Evolutionary conservation across 2,329 filamentous ascomycete species (phyloP), one percentile per base, ranked within the genome.

Genomic region (Xylaria sp.): DNA sequence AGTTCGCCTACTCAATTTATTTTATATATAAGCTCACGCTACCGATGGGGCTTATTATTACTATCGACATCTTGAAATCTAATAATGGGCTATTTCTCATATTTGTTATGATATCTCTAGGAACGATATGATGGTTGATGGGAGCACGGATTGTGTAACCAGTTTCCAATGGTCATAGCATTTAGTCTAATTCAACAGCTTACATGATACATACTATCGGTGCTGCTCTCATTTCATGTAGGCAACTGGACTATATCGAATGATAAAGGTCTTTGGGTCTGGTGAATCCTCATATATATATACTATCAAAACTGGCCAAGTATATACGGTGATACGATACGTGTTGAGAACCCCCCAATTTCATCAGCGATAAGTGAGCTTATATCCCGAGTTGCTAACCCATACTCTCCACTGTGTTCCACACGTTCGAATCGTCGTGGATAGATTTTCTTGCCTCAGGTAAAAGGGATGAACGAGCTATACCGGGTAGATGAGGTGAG

Each of bases 231-330:
- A 33, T 26, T 31, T 31, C 26, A 53, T 31, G 26, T 2, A n/a
- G 26, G 15, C 10, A 5, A 7, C 31, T 15, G 17, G 15, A 51
- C 15, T 9, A 0, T 6, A 17, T n/a, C 9, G 3, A 7, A 15
- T n/a, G 4, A 28, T 28, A 28, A 28, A 58, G 42, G 10, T 5
- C 10, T 15, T n/a, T 6, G 26, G 3, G 20, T 28, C 3, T 9
- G 23, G 54, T 42, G 23, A 58, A 58, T 58, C 36, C 54, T 42
- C 36, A n/a, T 42, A 58, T 42, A 58, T 42, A 58, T 58, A 42
- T 58, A 42, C 26, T 31, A 40, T 58, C n/a, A 26, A 58, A 13
- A n/a, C 28, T 42, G 36, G 33, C 36, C 15, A 58, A 58, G 28
- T 42, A 58, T 58, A 42, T 28, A 28, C 5, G 20, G 28, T 51